phyloP scores from a whole-genome alignment of 2,329 filamentous ascomycete species.

The Aspergillus sergii region DNA sequence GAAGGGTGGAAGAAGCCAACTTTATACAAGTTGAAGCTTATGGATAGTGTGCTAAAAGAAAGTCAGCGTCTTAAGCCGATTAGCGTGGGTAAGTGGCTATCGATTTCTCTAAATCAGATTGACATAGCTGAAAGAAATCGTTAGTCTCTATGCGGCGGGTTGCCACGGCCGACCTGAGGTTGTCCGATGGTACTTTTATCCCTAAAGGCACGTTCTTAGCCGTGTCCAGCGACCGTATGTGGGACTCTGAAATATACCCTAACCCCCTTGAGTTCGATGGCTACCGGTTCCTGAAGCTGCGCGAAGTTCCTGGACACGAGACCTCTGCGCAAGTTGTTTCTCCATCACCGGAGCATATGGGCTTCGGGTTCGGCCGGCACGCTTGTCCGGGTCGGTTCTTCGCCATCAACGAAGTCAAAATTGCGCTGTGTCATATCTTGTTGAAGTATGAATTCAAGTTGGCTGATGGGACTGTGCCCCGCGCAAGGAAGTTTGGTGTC shows the following conservation, averaged over 20 bases:
- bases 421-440: conserved; percentile 3
- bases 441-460: conserved; percentile 9
- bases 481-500: neutral
- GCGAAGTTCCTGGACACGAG: conserved; percentile 8
- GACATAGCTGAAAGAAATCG: neutral
- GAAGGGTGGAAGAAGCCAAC: conserved; percentile 38
- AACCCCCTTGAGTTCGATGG: conserved; percentile 11
- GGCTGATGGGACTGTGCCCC: neutral
- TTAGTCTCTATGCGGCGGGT: conserved; percentile 8
- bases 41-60: conserved; percentile 50
- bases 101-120: too few species aligned
- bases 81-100: conserved; percentile 15
- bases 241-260: conserved; percentile 8
- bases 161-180: conserved; percentile 3
- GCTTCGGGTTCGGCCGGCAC: conserved; percentile 34
- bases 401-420: conserved; percentile 6
- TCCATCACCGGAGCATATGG: conserved; percentile 20
- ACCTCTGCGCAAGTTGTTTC: conserved; percentile 18
- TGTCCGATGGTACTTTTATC: conserved; percentile 13
- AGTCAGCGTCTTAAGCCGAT: conserved; percentile 34
- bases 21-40: conserved; percentile 42
- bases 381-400: conserved; percentile 14
- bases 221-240: conserved; percentile 10
- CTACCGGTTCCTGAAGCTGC: conserved; percentile 16
- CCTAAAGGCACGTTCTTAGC: conserved; percentile 7